These are phyloP conservation scores for Elaeagnus macrophylla DNA, from an alignment of 306 rosid species.

Conservation along the genomic window DNA sequence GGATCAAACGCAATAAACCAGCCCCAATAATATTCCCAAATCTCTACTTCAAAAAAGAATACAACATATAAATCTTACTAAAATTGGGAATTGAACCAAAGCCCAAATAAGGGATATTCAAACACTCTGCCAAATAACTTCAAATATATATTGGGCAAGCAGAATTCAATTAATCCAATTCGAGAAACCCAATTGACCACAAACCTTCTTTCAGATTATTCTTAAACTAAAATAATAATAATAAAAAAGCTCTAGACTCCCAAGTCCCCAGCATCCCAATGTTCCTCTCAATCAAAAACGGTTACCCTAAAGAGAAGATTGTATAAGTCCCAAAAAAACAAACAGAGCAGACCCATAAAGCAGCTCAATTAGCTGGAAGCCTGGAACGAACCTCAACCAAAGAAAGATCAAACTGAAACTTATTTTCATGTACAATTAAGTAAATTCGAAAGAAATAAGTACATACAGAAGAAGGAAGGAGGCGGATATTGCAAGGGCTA, in stretches of 20 bases:
- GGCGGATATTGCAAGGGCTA: constrained; percentile 52
- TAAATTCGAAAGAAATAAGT: background rate
- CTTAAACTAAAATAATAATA: background rate
- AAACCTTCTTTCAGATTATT: background rate
- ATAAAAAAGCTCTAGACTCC: background rate
- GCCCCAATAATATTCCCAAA: no score
- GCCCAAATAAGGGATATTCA: background rate
- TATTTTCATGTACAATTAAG: background rate
- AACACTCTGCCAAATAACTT: constrained; percentile 15
- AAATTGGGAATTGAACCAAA: background rate
- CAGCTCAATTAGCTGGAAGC: background rate
- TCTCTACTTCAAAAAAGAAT: no score
- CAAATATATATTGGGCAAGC: constrained; percentile 16
- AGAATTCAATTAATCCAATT: background rate
- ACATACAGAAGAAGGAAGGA: constrained; percentile 51
- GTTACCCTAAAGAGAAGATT: background rate
- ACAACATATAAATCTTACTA: background rate
- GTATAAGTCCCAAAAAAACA: no score
- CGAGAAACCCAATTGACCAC: background rate
- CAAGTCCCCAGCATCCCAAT: background rate
- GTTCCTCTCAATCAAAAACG: background rate
- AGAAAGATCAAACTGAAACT: constrained; percentile 7
- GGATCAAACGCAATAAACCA: no score
- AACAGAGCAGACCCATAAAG: background rate
- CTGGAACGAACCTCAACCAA: background rate